phyloP scores from a whole-genome alignment of 352 stramenopile genomes.

The Phytophthora pluvialis region DNA sequence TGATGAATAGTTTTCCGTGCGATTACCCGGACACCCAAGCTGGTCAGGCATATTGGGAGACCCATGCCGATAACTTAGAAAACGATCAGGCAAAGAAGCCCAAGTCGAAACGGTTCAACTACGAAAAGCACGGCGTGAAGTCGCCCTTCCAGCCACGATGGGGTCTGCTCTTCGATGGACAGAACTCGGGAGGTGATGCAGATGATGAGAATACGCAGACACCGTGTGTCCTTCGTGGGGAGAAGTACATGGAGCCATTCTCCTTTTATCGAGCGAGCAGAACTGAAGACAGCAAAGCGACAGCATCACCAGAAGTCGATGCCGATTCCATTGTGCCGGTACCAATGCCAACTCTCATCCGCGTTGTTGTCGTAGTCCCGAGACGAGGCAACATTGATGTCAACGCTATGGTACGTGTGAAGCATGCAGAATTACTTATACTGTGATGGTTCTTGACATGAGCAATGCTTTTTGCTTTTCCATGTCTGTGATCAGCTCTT shows the following conservation, averaged over 20 bases:
- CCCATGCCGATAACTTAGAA: constrained; percentile 25
- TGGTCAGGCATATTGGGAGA: constrained; percentile 64
- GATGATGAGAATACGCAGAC: constrained; percentile 2
- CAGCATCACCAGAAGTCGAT: constrained; percentile 1
- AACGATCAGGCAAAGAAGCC: constrained; percentile 55
- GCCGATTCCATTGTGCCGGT: constrained; percentile 46
- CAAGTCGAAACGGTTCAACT: constrained; percentile 74
- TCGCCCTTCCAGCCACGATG: constrained; percentile 73
- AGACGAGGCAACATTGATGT: constrained; percentile 61
- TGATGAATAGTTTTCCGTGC: constrained; percentile 65
- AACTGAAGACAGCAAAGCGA: constrained; percentile 5
- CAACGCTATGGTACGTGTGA: constrained; percentile 67
- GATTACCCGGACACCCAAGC: constrained; percentile 79
- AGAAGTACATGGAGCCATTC: constrained; percentile 77
- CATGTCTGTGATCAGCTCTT: constrained; percentile 39
- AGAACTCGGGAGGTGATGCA: constrained; percentile 7
- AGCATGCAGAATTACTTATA: background rate
- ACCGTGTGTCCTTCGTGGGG: constrained; percentile 65
- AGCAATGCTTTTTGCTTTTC: background rate
- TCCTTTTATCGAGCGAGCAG: constrained; percentile 47
- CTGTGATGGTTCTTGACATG: too few species aligned
- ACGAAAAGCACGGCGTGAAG: constrained; percentile 58
- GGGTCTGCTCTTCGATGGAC: constrained; percentile 48
- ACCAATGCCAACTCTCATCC: constrained; percentile 73
- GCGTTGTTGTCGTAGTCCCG: constrained; percentile 56